Percentiles rank a stretch among this genome's conserved stretches.
These are phyloP conservation scores for Diaporthe ilicicola DNA, from an alignment of 2,329 filamentous ascomycete species.

Conservation along the genomic window DNA sequence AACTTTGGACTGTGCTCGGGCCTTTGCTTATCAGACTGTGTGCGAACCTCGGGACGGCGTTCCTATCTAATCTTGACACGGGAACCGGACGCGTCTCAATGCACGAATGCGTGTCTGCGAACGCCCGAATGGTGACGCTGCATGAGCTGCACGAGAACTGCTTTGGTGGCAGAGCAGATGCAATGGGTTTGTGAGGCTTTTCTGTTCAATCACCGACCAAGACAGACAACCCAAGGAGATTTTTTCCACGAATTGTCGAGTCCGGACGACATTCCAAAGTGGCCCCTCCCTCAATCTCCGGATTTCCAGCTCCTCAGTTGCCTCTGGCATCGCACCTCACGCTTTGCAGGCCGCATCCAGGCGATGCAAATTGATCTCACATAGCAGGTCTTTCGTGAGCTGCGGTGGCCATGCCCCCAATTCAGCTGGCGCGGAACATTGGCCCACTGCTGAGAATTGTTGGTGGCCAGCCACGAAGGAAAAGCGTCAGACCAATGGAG, in stretches of 20 bases:
- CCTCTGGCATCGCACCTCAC: background rate
- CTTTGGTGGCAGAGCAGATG: background rate
- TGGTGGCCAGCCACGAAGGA: constrained; percentile 26
- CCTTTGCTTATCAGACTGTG: background rate
- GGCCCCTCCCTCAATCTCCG: background rate
- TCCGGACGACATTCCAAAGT: background rate
- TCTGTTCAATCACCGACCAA: background rate
- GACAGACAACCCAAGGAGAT: background rate
- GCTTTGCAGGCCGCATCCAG: background rate
- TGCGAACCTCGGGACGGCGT: background rate
- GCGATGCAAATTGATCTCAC: background rate
- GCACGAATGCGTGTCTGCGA: background rate
- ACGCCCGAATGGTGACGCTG: background rate
- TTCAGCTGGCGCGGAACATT: background rate
- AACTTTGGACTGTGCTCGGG: constrained; percentile 4
- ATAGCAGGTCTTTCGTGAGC: background rate
- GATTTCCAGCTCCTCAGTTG: background rate
- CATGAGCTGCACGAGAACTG: background rate
- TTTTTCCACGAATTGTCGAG: background rate
- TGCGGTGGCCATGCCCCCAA: background rate
- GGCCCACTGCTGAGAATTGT: constrained; percentile 14
- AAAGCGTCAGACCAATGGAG: background rate
- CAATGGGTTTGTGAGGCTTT: background rate
- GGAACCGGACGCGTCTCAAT: constrained; percentile 15
- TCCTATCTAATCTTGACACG: background rate